Evolutionary conservation across 176 grass and related monocot genomes (phyloP).

Genomic region (Tillandsia leiboldiana): DNA sequence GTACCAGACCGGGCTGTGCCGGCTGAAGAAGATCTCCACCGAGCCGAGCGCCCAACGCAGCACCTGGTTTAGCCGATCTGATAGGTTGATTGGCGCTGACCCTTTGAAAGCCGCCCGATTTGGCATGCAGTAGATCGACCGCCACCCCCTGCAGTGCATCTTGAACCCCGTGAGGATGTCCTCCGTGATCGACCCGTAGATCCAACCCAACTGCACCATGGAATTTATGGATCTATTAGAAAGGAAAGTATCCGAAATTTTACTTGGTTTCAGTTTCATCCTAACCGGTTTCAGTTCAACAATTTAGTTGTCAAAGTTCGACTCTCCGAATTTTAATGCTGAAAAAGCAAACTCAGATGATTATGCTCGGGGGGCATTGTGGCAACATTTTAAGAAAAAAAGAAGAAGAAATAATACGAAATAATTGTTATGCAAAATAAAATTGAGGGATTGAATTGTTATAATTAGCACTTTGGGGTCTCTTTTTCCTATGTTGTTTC

Average conservation of each 20-base stretch:
- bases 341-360: too few relatives aligned
- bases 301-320: background rate
- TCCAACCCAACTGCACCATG: slow-evolving; percentile 74
- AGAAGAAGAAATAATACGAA: too few relatives aligned
- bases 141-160: slow-evolving; percentile 98
- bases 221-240: background rate
- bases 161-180: slow-evolving; percentile 97
- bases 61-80: slow-evolving; percentile 94
- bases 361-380: too few relatives aligned
- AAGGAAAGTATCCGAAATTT: too few relatives aligned
- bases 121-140: slow-evolving; percentile 99
- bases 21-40: slow-evolving; percentile 99
- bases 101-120: slow-evolving; percentile 79
- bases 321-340: too few relatives aligned
- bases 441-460: background rate
- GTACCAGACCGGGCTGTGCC: slow-evolving; percentile 77
- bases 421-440: background rate
- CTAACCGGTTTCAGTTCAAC: background rate
- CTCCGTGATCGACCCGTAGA: slow-evolving; percentile 98
- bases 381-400: too few relatives aligned
- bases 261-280: too few relatives aligned
- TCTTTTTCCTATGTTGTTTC: background rate
- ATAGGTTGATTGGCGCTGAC: slow-evolving; percentile 90
- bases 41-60: slow-evolving; percentile 96
- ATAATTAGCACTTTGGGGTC: too few relatives aligned